Conservation (phyloP, 495 filamentous ascomycete genomes). For the Penicillium diatomitis region DNA sequence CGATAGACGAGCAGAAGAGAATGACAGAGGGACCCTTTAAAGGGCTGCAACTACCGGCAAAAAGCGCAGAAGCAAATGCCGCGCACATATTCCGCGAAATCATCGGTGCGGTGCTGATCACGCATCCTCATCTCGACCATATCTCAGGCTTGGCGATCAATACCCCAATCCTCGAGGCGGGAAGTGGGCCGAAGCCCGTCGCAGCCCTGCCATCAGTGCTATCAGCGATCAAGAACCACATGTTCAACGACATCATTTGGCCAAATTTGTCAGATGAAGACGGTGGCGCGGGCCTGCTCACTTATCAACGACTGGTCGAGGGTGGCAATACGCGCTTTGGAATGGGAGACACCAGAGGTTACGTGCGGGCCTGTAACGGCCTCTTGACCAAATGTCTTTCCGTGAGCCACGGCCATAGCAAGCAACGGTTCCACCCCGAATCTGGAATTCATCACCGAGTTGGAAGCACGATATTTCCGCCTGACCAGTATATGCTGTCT, state of each 20-base stretch:
- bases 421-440: slow-evolving; percentile 48
- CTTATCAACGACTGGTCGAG: slow-evolving; percentile 78
- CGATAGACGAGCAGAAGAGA: slow-evolving; percentile 10
- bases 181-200: slow-evolving; percentile 65
- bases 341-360: slow-evolving; percentile 64
- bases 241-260: slow-evolving; percentile 98
- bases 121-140: slow-evolving; percentile 92
- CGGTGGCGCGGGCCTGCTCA: slow-evolving; percentile 83
- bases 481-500: slow-evolving; percentile 20
- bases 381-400: slow-evolving; percentile 67
- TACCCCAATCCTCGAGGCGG: slow-evolving; percentile 70
- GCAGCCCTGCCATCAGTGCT: slow-evolving; percentile 81
- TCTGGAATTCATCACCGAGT: slow-evolving; percentile 50
- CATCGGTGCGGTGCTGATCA: slow-evolving; percentile 82
- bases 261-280: slow-evolving; percentile 95
- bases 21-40: slow-evolving; percentile 57
- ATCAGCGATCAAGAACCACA: slow-evolving; percentile 77
- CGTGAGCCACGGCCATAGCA: slow-evolving; percentile 83
- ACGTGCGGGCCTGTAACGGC: slow-evolving; percentile 76
- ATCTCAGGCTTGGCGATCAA: slow-evolving; percentile 87
- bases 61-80: slow-evolving; percentile 64
- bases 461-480: slow-evolving; percentile 34
- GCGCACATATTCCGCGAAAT: slow-evolving; percentile 65
- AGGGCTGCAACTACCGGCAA: slow-evolving; percentile 56
- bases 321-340: slow-evolving; percentile 77